These are phyloP conservation scores for Balamuthia mandrillaris DNA, from an alignment of 208 protist species.

Conservation along the genomic window DNA sequence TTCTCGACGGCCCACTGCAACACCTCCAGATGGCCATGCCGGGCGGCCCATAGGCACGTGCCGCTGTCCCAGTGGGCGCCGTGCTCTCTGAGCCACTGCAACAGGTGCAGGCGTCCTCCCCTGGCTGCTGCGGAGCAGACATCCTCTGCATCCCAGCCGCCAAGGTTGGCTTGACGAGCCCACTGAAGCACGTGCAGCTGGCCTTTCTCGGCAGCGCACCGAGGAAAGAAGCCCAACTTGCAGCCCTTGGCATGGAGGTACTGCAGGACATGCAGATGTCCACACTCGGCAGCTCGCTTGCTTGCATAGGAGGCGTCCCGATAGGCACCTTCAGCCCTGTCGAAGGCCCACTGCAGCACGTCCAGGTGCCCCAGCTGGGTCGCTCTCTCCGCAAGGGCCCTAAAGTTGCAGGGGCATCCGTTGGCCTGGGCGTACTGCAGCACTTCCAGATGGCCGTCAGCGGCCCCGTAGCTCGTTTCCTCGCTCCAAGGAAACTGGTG, in stretches of 20 bases:
- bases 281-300: background rate
- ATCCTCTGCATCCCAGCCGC: background rate
- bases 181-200: background rate
- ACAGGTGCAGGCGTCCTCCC: background rate
- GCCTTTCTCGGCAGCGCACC: background rate
- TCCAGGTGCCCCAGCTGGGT: too few relatives aligned
- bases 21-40: too few relatives aligned
- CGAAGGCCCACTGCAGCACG: background rate
- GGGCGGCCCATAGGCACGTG: too few relatives aligned
- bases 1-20: too few relatives aligned
- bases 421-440: too few relatives aligned
- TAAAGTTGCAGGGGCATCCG: too few relatives aligned
- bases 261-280: background rate
- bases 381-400: too few relatives aligned
- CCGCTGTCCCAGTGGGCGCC: background rate
- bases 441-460: background rate
- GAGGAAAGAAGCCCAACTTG: background rate
- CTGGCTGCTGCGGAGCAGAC: background rate
- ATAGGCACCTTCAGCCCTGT: background rate
- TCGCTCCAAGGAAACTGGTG: too few relatives aligned
- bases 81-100: background rate
- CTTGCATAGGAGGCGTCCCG: background rate
- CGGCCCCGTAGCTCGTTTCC: background rate
- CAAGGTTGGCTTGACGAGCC: background rate
- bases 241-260: background rate